A percentile compares a stretch with the other conserved stretches of the same genome.
These are phyloP conservation scores for Pseudoscleropodium purum DNA, from an alignment of 225 moss, liverwort and hornwort species.

Conservation along the genomic window DNA sequence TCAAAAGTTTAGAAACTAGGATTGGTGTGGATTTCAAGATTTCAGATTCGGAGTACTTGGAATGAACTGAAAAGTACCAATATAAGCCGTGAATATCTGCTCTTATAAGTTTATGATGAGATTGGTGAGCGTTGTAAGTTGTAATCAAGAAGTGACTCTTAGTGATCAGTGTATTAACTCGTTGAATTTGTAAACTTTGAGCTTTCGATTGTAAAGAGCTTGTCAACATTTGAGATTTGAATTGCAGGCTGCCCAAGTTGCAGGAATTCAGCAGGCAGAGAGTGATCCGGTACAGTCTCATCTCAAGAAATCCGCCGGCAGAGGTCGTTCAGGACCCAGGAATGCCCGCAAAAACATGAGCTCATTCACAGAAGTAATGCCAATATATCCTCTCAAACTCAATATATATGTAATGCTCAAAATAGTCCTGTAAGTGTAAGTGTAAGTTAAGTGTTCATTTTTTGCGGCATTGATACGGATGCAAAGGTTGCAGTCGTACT, in stretches of 20 bases:
- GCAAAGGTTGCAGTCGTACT: not conserved
- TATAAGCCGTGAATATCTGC: not conserved
- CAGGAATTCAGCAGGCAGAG: not conserved
- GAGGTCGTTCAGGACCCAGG: not conserved
- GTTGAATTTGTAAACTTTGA: not conserved
- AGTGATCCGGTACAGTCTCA: not conserved
- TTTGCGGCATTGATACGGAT: not conserved
- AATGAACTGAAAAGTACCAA: not conserved
- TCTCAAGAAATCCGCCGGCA: not conserved
- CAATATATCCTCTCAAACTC: not conserved
- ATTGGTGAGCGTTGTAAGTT: not conserved
- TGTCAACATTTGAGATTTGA: not conserved
- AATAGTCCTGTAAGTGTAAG: not conserved
- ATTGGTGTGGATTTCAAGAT: not conserved
- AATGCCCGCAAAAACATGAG: not conserved
- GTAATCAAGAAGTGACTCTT: not conserved
- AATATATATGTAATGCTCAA: not conserved
- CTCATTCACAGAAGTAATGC: slow-evolving; percentile 3
- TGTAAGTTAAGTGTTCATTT: not conserved
- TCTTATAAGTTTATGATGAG: too few relatives aligned
- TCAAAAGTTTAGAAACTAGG: too few relatives aligned
- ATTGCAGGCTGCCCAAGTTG: not conserved
- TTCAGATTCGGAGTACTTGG: not conserved
- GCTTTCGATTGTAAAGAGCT: not conserved
- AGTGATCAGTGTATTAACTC: not conserved